phyloP scores from a whole-genome alignment of 2,329 filamentous ascomycete genomes.

The Penicillium decumbens region DNA sequence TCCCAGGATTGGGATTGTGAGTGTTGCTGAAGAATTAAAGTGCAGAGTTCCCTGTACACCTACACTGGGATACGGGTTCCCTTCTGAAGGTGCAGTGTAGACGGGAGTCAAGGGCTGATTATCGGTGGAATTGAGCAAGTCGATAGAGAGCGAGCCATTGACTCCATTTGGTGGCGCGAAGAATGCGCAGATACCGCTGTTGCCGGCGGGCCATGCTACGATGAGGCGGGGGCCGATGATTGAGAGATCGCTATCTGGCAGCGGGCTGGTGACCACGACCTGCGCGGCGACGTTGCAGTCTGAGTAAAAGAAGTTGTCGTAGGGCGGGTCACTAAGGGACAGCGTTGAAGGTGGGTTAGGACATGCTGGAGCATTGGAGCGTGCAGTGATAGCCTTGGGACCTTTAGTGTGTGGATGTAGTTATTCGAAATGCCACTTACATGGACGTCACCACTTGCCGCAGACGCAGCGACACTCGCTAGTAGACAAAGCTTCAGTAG shows the following conservation, averaged over 20 bases:
- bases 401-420: not conserved
- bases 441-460: conserved; percentile 6
- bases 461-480: conserved; percentile 1
- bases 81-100: conserved; percentile 29
- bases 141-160: conserved; percentile 53
- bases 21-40: conserved; percentile 55
- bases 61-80: conserved; percentile 42
- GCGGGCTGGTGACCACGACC: conserved; percentile 57
- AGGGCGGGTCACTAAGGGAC: conserved; percentile 51
- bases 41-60: conserved; percentile 52
- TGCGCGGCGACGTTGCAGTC: conserved; percentile 59
- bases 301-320: conserved; percentile 63
- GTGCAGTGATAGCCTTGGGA: not conserved
- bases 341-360: conserved; percentile 9
- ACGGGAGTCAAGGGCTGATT: conserved; percentile 45
- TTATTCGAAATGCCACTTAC: conserved; percentile 12
- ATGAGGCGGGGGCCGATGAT: conserved; percentile 57
- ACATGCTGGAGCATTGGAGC: conserved; percentile 9
- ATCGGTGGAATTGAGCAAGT: conserved; percentile 48
- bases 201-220: conserved; percentile 62
- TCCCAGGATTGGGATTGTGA: conserved; percentile 56
- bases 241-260: conserved; percentile 50
- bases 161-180: conserved; percentile 53
- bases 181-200: conserved; percentile 56
- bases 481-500: conserved; percentile 5